phyloP scores from a whole-genome alignment of 208 protist species.

The Naegleria gruberi region DNA sequence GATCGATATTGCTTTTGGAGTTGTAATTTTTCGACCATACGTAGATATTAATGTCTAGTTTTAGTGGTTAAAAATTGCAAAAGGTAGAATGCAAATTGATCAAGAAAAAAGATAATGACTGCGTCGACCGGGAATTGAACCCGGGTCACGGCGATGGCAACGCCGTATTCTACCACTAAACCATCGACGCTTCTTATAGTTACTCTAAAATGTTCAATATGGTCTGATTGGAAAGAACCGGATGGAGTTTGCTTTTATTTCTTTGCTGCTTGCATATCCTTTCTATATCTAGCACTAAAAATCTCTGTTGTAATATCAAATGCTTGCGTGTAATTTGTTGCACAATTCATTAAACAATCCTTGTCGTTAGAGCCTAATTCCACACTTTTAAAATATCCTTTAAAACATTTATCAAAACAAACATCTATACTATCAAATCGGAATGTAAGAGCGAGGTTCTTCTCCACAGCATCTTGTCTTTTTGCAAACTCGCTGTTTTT shows the following conservation, averaged over 20 bases:
- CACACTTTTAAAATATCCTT: neutral
- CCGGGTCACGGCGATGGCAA: no score
- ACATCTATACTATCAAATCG: neutral
- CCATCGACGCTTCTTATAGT: no score
- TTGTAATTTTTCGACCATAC: no score
- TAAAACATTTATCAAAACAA: neutral
- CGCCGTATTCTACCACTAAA: no score
- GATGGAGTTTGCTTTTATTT: neutral
- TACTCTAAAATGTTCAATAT: no score
- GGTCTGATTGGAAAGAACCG: no score
- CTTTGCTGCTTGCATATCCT: neutral
- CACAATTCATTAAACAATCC: neutral
- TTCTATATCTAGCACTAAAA: neutral
- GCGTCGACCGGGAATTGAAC: no score
- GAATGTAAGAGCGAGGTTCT: neutral
- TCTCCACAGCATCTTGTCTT: neutral
- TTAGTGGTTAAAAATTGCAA: no score
- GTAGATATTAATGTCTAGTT: no score
- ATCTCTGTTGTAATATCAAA: neutral
- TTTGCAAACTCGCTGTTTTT: neutral
- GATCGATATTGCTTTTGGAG: no score
- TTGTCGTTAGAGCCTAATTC: neutral
- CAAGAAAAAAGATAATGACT: no score
- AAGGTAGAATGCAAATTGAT: no score
- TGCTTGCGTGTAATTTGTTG: neutral